Percentiles rank a stretch among this genome's conserved stretches.
Evolutionary conservation across 208 protist species (phyloP).

Genomic region (Trypanosoma vivax): DNA sequence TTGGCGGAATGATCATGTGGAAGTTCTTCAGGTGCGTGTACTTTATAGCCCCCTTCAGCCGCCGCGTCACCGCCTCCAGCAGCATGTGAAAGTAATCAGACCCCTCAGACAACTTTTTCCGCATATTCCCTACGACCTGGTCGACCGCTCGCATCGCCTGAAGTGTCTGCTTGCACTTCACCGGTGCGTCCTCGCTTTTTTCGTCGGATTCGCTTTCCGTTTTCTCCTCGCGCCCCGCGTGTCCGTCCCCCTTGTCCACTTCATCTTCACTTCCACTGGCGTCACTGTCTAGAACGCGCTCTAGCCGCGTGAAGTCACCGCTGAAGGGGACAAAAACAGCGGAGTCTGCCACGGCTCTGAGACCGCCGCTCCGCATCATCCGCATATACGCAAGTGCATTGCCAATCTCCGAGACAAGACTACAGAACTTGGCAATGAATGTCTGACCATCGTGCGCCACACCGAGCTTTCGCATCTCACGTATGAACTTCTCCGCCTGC

Average conservation of each 20-base stretch:
- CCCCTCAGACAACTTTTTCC: slow-evolving; percentile 86
- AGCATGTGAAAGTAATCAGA: slow-evolving; percentile 95
- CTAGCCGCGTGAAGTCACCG: slow-evolving; percentile 50
- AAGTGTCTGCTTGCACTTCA: slow-evolving; percentile 15
- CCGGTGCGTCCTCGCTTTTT: neutral
- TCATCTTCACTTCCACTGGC: too few species aligned
- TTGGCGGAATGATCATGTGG: slow-evolving; percentile 93
- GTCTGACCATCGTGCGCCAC: slow-evolving; percentile 61
- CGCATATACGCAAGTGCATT: slow-evolving; percentile 97
- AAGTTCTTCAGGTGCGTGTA: slow-evolving; percentile 91
- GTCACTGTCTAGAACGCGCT: slow-evolving; percentile 30
- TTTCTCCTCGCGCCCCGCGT: slow-evolving; percentile 27
- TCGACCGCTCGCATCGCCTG: slow-evolving; percentile 76
- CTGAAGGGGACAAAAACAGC: slow-evolving; percentile 89
- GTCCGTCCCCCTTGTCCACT: too few species aligned
- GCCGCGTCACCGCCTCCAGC: slow-evolving; percentile 85
- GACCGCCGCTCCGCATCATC: slow-evolving; percentile 87
- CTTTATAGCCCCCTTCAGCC: slow-evolving; percentile 37
- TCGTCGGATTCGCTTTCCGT: slow-evolving; percentile 15
- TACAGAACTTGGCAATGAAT: slow-evolving; percentile 92
- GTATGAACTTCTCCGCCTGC: slow-evolving; percentile 87
- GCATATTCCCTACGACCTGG: slow-evolving; percentile 64
- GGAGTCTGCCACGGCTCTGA: slow-evolving; percentile 84
- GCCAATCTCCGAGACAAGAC: slow-evolving; percentile 96
- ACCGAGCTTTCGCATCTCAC: slow-evolving; percentile 91